phyloP scores from a whole-genome alignment of 129 eudicot genomes.

The Tagetes patula region DNA sequence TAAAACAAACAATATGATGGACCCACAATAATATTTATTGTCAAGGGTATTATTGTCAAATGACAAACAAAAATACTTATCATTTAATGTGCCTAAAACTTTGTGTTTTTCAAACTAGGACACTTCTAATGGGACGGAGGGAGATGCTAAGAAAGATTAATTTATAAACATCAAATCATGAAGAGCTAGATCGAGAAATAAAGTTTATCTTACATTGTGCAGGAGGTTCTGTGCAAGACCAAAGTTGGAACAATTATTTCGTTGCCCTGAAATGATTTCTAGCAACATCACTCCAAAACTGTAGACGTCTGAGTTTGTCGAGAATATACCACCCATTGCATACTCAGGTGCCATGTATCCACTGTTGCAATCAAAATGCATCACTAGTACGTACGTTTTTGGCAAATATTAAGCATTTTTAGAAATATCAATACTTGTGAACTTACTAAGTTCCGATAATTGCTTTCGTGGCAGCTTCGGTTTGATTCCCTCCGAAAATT shows the following conservation, averaged over 20 bases:
- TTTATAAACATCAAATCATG: no score
- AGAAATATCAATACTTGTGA: neutral
- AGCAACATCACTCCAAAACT: constrained; percentile 43
- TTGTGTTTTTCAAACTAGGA: no score
- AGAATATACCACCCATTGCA: constrained; percentile 38
- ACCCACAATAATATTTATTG: no score
- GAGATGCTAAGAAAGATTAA: no score
- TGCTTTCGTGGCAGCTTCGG: constrained; percentile 37
- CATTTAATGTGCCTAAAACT: no score
- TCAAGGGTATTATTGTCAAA: no score
- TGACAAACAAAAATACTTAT: no score
- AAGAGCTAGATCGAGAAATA: neutral
- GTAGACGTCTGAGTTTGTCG: constrained; percentile 38
- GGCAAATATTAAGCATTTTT: neutral
- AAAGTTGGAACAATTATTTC: constrained; percentile 18
- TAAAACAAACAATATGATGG: no score
- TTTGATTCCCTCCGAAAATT: constrained; percentile 35
- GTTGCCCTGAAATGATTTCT: constrained; percentile 30
- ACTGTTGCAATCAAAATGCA: constrained; percentile 5
- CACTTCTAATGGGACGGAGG: no score
- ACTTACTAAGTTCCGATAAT: constrained; percentile 54
- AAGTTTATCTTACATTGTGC: constrained; percentile 7
- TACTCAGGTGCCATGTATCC: constrained; percentile 53
- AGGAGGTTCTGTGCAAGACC: constrained; percentile 20
- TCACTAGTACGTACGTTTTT: neutral